These are phyloP conservation scores for Tolypocladium endophyticum DNA, from an alignment of 2,329 filamentous ascomycete genomes.

Conservation along the genomic window DNA sequence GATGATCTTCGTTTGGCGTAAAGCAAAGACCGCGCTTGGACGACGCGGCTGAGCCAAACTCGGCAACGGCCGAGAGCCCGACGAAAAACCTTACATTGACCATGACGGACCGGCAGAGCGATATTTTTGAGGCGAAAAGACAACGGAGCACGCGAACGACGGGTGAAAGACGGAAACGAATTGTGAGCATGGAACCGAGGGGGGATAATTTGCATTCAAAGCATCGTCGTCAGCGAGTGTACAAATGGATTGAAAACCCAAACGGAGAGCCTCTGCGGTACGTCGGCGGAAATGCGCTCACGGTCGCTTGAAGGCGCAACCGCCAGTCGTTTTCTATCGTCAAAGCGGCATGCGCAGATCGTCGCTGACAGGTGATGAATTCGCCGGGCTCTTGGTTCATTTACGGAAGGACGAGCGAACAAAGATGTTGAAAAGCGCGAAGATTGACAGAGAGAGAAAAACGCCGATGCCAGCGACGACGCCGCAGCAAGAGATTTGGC, in stretches of 20 bases:
- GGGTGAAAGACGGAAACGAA: background rate
- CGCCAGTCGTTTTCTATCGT: background rate
- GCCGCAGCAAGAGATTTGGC: background rate
- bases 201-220: background rate
- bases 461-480: background rate
- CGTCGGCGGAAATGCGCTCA: background rate
- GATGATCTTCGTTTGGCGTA: slow-evolving; percentile 43
- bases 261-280: background rate
- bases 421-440: background rate
- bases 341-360: background rate
- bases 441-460: background rate
- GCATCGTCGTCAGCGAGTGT: background rate
- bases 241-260: background rate
- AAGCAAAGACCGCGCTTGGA: slow-evolving; percentile 65
- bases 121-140: background rate
- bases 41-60: slow-evolving; percentile 15
- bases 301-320: background rate
- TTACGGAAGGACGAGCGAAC: background rate
- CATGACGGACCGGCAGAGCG: background rate
- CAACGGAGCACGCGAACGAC: background rate
- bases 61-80: slow-evolving; percentile 9
- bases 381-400: no score
- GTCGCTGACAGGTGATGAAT: background rate
- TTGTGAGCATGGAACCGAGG: no score
- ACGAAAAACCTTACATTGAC: background rate